Evolutionary conservation across 148 eudicot genomes (phyloP).

Genomic region (Persicaria tinctoria): DNA sequence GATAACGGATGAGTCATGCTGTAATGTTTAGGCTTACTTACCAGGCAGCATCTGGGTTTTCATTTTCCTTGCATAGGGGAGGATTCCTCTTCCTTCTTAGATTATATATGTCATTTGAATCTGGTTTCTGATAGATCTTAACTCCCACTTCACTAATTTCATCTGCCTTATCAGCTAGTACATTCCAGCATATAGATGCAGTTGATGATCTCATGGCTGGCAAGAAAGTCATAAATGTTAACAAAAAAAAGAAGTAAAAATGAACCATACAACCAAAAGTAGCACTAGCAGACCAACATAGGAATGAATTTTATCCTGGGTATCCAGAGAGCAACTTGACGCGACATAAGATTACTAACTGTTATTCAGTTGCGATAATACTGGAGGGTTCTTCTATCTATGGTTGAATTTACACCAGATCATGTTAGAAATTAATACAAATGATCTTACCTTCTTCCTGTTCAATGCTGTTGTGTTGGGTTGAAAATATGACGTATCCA

Average conservation of each 20-base stretch:
- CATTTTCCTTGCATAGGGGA: constrained; percentile 79
- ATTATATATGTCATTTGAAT: constrained; percentile 64
- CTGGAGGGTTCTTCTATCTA: background rate
- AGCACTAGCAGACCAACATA: background rate
- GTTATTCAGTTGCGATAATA: background rate
- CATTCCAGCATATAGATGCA: constrained; percentile 89
- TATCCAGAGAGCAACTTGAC: background rate
- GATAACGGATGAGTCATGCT: background rate
- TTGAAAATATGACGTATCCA: constrained; percentile 82
- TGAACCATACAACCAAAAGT: background rate
- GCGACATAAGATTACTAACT: background rate
- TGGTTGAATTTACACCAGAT: background rate
- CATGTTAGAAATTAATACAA: background rate
- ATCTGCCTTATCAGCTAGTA: constrained; percentile 84
- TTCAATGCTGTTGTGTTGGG: constrained; percentile 65
- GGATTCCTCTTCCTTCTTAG: constrained; percentile 81
- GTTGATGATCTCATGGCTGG: constrained; percentile 70
- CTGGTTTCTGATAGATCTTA: constrained; percentile 89
- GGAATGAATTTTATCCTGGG: background rate
- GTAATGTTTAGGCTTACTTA: constrained; percentile 20
- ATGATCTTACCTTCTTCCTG: constrained; percentile 69
- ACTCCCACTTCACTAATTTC: constrained; percentile 74
- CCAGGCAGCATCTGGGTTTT: constrained; percentile 96
- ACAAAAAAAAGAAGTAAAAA: background rate
- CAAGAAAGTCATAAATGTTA: constrained; percentile 14